Base-by-base conservation (phyloP, 2,329 filamentous ascomycete species). In the Scortechinia acanthostroma region DNA sequence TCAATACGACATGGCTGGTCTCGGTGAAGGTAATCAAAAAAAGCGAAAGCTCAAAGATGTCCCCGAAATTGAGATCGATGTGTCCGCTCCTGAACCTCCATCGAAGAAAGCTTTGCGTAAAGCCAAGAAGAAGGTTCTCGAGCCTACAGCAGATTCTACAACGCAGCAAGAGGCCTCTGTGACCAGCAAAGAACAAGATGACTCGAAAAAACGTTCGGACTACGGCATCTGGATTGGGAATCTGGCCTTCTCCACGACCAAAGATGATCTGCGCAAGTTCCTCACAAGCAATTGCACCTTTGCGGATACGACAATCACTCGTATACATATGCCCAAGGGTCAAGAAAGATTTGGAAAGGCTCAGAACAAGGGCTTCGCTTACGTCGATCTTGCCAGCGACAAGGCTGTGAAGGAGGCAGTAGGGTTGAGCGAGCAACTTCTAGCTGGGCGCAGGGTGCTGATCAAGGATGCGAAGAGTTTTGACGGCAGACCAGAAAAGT, bases 171-270 rank as follows among this genome's bases (percentile, higher is more conserved):
- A 30, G 25, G n/a, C 10, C 10, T n/a, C n/a, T n/a, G n/a, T n/a
- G n/a, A 30, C 25, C n/a, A 30, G n/a, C 10, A 10, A 10, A 13
- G 35, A 40, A 19, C 50, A 55, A 21, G 30, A 50, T 4, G 52
- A 56, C 22, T 47, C 48, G 28, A 42, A 46, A 21, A 16, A 42
- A 49, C 73, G 76, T 44, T 79, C 76, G 15, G 65, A 70, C 0
- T 73, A 74, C 56, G 77, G 77, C 35, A 70, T 84, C 47, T 84
- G 80, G 80, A 77, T 84, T 49, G 80, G 80, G 51, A 84, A 84
- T 53, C 60, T 84, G 43, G 69, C 76, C 4, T 84, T 78, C 63
- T 68, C 69, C 21, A 68, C 70, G 21, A 79, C 71, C 43, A 77
- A 74, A 53, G 71, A 74, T 33, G 68, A 73, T 42, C 59, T 84